A percentile compares a stretch with the other conserved stretches of the same genome.
These are phyloP conservation scores for Pholiota microspora DNA, from an alignment of 768 basidiomycete genomes.

Conservation along the genomic window DNA sequence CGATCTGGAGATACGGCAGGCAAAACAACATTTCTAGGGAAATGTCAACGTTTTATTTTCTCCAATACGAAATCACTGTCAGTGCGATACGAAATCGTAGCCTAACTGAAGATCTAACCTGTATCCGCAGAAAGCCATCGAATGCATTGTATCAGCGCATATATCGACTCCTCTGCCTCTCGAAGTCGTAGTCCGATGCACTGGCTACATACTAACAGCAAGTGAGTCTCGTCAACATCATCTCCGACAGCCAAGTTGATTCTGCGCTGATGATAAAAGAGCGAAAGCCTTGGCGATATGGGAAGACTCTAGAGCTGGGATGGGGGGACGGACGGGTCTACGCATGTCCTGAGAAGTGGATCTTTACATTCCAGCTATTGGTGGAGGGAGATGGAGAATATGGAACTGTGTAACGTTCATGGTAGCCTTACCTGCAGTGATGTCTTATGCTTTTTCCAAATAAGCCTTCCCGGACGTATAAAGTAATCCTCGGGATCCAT, in stretches of 20 bases:
- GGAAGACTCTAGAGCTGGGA: slow-evolving; percentile 23
- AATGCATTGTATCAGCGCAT: slow-evolving; percentile 30
- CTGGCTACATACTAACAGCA: slow-evolving; percentile 27
- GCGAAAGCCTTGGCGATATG: slow-evolving; percentile 30
- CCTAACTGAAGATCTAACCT: too few species aligned
- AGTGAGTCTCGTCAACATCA: slow-evolving; percentile 17
- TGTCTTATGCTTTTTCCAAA: too few species aligned
- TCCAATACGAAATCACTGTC: slow-evolving; percentile 36
- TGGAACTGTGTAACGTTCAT: too few species aligned
- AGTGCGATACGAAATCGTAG: slow-evolving; percentile 6
- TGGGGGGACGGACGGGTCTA: slow-evolving; percentile 26
- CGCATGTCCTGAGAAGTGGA: slow-evolving; percentile 32
- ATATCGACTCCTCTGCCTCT: slow-evolving; percentile 26
- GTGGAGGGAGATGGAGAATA: background rate
- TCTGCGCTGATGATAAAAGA: slow-evolving; percentile 13
- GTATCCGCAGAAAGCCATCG: slow-evolving; percentile 29
- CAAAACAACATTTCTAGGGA: slow-evolving; percentile 19
- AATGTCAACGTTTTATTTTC: slow-evolving; percentile 25
- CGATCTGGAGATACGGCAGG: background rate
- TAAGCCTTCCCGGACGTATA: too few species aligned
- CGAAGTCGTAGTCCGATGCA: slow-evolving; percentile 27
- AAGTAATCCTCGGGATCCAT: too few species aligned
- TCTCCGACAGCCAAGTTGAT: background rate
- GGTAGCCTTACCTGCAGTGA: too few species aligned
- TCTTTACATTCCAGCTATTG: slow-evolving; percentile 24